These are phyloP conservation scores for Sambucus nigra DNA, from an alignment of 129 eudicot genomes.

Conservation along the genomic window DNA sequence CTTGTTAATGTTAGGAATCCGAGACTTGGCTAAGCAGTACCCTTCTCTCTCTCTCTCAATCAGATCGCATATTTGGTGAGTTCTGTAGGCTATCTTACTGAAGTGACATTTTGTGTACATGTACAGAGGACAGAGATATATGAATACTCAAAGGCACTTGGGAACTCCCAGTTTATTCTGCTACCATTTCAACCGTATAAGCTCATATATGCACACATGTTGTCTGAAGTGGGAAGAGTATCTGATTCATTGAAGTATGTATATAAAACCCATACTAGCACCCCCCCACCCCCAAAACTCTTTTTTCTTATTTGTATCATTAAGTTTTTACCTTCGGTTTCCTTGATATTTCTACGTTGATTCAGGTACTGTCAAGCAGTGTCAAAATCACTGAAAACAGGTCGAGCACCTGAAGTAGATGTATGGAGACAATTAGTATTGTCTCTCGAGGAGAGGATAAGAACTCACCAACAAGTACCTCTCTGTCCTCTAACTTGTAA, in stretches of 20 bases:
- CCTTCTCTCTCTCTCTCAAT: too few relatives aligned
- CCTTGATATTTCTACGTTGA: slow-evolving; percentile 13
- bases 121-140: slow-evolving; percentile 87
- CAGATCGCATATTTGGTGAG: too few relatives aligned
- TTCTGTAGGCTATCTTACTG: too few relatives aligned
- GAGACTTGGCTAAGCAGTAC: too few relatives aligned
- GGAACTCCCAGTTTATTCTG: slow-evolving; percentile 82
- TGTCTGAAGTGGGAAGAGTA: slow-evolving; percentile 91
- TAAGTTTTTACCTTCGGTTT: slow-evolving; percentile 2
- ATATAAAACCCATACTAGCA: neutral
- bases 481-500: neutral
- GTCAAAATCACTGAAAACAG: slow-evolving; percentile 70
- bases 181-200: slow-evolving; percentile 91
- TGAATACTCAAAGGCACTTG: slow-evolving; percentile 75
- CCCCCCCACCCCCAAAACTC: too few relatives aligned
- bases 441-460: slow-evolving; percentile 84
- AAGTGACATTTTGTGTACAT: slow-evolving; percentile 19
- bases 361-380: slow-evolving; percentile 90
- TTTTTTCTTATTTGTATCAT: neutral
- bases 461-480: slow-evolving; percentile 81
- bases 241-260: slow-evolving; percentile 84
- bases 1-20: too few relatives aligned
- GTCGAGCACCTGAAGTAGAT: slow-evolving; percentile 74
- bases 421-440: slow-evolving; percentile 53
- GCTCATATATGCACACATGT: slow-evolving; percentile 86